Conservation (phyloP, 2,329 filamentous ascomycete species). For the Diaporthe destruens region DNA sequence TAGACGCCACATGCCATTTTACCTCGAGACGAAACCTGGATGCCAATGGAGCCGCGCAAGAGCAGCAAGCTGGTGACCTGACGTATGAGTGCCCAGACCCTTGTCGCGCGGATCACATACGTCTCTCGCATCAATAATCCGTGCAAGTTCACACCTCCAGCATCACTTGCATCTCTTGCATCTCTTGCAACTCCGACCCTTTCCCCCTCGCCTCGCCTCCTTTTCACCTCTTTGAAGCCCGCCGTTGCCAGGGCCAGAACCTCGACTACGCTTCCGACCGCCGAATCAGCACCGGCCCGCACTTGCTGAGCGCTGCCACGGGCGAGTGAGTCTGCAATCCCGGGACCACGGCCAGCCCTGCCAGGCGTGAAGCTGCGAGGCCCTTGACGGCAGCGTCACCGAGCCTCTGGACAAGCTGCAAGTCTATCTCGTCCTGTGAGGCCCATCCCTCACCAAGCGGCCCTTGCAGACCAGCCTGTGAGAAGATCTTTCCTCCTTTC, state of each 20-base stretch:
- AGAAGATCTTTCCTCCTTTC: not conserved
- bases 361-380: conserved; percentile 11
- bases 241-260: conserved; percentile 12
- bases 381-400: not conserved
- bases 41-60: conserved; percentile 41
- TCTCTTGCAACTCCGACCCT: conserved; percentile 24
- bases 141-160: conserved; percentile 35
- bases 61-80: conserved; percentile 40
- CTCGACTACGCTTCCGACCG: conserved; percentile 11
- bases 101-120: conserved; percentile 39
- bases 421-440: not conserved
- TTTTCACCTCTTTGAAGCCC: conserved; percentile 18
- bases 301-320: conserved; percentile 15
- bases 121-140: conserved; percentile 37
- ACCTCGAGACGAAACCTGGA: conserved; percentile 33
- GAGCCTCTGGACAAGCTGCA: conserved; percentile 2
- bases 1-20: conserved; percentile 29
- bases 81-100: conserved; percentile 39
- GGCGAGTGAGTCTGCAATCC: conserved; percentile 20
- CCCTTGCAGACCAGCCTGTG: conserved; percentile 5
- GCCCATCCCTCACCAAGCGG: conserved; percentile 7
- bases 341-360: not conserved
- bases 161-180: conserved; percentile 1
- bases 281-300: not conserved
- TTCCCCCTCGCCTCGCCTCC: conserved; percentile 10